Evolutionary conservation across 768 basidiomycete species (phyloP).

Genomic region (Amanita muscaria): DNA sequence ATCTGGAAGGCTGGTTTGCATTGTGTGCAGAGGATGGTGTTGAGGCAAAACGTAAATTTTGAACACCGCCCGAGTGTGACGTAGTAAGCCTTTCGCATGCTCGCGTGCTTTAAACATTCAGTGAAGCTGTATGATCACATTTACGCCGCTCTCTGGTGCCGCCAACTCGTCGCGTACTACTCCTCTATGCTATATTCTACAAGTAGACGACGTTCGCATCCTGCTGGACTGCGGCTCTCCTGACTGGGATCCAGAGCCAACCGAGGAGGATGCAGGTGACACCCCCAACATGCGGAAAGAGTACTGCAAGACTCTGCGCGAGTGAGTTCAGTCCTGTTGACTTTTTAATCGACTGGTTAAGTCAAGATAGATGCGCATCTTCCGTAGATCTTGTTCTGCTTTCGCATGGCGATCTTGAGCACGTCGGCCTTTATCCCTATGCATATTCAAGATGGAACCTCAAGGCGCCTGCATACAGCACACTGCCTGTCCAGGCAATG

Average conservation of each 20-base stretch:
- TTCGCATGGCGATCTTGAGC: conserved; percentile 86
- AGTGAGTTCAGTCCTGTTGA: conserved; percentile 37
- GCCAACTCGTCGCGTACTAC: conserved; percentile 56
- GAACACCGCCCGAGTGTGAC: conserved; percentile 1
- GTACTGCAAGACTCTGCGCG: conserved; percentile 59
- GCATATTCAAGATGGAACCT: conserved; percentile 84
- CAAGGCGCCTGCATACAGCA: conserved; percentile 86
- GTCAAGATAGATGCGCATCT: conserved; percentile 53
- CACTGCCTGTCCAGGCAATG: conserved; percentile 93
- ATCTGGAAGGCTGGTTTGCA: neutral
- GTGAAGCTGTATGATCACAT: conserved; percentile 68
- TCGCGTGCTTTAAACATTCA: neutral
- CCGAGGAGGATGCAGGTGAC: conserved; percentile 19
- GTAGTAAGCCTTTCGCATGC: conserved; percentile 1
- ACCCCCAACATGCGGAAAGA: conserved; percentile 43
- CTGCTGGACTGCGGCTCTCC: conserved; percentile 93
- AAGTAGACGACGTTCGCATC: conserved; percentile 90
- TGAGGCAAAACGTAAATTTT: too few relatives aligned
- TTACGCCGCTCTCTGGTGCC: conserved; percentile 83
- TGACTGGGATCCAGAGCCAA: conserved; percentile 56
- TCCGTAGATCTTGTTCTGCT: conserved; percentile 84
- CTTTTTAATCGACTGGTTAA: conserved; percentile 7
- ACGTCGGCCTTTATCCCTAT: conserved; percentile 89
- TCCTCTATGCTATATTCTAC: conserved; percentile 78
- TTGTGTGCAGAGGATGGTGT: too few relatives aligned